Conservation (phyloP, 495 filamentous ascomycete species). For the Podospora sp. region DNA sequence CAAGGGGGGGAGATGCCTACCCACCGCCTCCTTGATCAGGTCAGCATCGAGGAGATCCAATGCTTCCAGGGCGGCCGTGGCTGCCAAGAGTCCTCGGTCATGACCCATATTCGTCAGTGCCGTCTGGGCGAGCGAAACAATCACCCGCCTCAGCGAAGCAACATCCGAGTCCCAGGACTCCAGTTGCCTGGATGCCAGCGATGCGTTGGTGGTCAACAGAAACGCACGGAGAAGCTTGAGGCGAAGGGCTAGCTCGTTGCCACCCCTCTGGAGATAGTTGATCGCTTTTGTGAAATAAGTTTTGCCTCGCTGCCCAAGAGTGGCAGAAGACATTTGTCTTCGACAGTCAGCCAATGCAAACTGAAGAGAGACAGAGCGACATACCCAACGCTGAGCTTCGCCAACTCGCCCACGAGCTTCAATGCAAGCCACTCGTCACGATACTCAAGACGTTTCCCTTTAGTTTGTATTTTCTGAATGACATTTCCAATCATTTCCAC, state of each 20-base stretch:
- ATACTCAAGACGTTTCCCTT: conserved; percentile 17
- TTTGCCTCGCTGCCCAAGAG: conserved; percentile 39
- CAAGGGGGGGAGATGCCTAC: conserved; percentile 19
- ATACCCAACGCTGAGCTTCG: conserved; percentile 36
- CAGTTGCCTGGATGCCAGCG: conserved; percentile 6
- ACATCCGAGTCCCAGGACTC: background rate
- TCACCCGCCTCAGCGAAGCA: background rate
- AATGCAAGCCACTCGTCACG: conserved; percentile 20
- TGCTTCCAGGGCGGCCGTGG: background rate
- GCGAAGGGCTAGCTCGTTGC: conserved; percentile 25
- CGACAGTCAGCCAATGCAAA: conserved; percentile 13
- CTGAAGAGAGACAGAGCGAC: background rate
- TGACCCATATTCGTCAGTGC: too few species aligned
- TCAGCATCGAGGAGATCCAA: conserved; percentile 20
- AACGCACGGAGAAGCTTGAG: conserved; percentile 30
- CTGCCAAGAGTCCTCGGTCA: background rate
- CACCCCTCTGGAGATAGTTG: conserved; percentile 28
- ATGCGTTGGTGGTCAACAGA: conserved; percentile 17
- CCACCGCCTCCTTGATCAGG: conserved; percentile 15
- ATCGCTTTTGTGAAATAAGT: conserved; percentile 36
- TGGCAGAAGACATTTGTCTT: conserved; percentile 39
- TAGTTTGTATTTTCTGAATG: conserved; percentile 18
- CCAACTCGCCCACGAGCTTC: conserved; percentile 34
- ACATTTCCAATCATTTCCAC: conserved; percentile 25
- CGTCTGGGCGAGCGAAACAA: too few species aligned